Conservation (phyloP, 2,329 filamentous ascomycete species). For the Gyromitra esculenta region DNA sequence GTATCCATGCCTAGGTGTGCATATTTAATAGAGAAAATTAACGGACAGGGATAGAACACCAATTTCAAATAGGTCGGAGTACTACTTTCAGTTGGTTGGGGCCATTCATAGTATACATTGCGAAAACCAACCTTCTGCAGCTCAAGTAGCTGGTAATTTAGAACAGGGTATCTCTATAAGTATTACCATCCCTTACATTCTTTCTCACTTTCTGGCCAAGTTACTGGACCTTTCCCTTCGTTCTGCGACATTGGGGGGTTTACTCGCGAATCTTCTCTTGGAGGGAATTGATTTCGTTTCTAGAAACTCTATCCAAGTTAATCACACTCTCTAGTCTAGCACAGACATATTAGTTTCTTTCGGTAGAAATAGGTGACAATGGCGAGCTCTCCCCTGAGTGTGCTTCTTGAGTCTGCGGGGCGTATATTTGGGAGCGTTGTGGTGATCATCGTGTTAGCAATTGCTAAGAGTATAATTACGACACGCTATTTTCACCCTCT, state of each 20-base stretch:
- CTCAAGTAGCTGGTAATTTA: background rate
- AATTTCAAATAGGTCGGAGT: conserved; percentile 25
- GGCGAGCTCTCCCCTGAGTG: background rate
- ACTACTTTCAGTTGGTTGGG: conserved; percentile 13
- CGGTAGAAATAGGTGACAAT: conserved; percentile 8
- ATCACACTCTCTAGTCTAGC: background rate
- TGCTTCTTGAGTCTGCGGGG: conserved; percentile 10
- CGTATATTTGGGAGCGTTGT: conserved; percentile 21
- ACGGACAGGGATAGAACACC: conserved; percentile 3
- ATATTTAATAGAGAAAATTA: background rate
- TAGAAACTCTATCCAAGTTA: background rate
- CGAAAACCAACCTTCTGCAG: conserved; percentile 4
- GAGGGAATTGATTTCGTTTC: background rate
- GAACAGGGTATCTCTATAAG: conserved; percentile 35
- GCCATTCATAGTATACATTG: background rate
- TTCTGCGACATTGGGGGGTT: conserved; percentile 17
- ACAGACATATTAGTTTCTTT: background rate
- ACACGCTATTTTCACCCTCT: conserved; percentile 67
- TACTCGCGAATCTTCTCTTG: conserved; percentile 1
- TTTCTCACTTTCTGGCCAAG: conserved; percentile 4
- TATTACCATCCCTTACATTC: conserved; percentile 17
- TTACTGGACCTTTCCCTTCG: conserved; percentile 5
- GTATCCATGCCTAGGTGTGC: background rate
- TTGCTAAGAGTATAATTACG: conserved; percentile 62
- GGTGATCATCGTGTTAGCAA: conserved; percentile 17